phyloP scores from a whole-genome alignment of 495 filamentous ascomycete species.

The Hyaloscypha finlandica region DNA sequence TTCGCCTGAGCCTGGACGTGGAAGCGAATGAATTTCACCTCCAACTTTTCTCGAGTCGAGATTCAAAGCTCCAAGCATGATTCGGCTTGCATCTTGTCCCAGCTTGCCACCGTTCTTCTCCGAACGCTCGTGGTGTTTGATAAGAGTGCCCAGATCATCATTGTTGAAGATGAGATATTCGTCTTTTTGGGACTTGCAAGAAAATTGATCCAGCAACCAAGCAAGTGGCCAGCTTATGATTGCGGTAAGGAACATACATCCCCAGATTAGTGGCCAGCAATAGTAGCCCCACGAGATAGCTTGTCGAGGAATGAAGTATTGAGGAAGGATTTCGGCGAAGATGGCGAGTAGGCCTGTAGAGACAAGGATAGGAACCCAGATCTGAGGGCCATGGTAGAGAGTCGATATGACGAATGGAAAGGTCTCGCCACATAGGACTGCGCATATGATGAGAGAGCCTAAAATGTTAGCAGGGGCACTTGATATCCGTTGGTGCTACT shows the following conservation, averaged over 20 bases:
- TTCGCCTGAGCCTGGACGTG: not conserved
- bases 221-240: constrained; percentile 27
- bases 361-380: constrained; percentile 23
- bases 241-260: constrained; percentile 26
- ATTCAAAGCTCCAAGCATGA: constrained; percentile 28
- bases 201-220: constrained; percentile 18
- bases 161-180: constrained; percentile 18
- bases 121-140: constrained; percentile 25
- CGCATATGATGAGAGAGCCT: constrained; percentile 30
- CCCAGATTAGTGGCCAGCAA: constrained; percentile 28
- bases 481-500: constrained; percentile 10
- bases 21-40: constrained; percentile 3
- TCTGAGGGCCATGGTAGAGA: not conserved
- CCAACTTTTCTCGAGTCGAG: constrained; percentile 24
- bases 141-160: constrained; percentile 17
- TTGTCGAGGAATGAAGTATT: constrained; percentile 26
- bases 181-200: constrained; percentile 4
- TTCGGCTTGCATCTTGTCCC: constrained; percentile 21
- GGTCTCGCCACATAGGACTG: constrained; percentile 21
- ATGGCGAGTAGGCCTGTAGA: constrained; percentile 24
- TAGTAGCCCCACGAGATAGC: constrained; percentile 28
- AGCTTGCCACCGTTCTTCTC: constrained; percentile 26
- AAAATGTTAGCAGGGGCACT: not conserved
- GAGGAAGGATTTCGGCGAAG: constrained; percentile 27
- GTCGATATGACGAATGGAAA: constrained; percentile 28